A percentile compares a stretch with the other conserved stretches of the same genome.
phyloP scores from a whole-genome alignment of 2,329 filamentous ascomycete genomes.

The Calonectria montana region DNA sequence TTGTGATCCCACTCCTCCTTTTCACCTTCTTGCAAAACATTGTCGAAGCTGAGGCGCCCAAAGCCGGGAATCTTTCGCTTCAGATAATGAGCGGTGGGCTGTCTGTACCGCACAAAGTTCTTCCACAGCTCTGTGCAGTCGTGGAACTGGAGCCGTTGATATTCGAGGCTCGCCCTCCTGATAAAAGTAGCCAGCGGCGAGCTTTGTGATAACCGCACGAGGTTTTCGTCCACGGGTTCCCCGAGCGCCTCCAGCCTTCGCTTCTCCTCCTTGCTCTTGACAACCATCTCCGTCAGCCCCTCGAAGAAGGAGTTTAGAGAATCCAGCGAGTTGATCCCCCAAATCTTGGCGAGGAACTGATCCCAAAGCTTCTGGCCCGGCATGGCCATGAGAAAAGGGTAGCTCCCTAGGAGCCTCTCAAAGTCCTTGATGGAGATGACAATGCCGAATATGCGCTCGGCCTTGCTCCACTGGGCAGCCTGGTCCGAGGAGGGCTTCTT shows the following conservation, averaged over 20 bases:
- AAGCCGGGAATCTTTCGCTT: conserved; percentile 72
- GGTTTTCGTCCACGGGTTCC: conserved; percentile 56
- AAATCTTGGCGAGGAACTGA: conserved; percentile 81
- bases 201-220: conserved; percentile 74
- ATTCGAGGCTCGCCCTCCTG: conserved; percentile 81
- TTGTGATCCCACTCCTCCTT: conserved; percentile 60
- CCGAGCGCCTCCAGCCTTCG: conserved; percentile 63
- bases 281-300: conserved; percentile 66
- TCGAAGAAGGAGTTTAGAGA: conserved; percentile 82
- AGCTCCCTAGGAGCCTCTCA: conserved; percentile 65
- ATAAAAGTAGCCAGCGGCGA: conserved; percentile 88
- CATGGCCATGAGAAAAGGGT: conserved; percentile 65
- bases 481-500: conserved; percentile 44
- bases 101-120: conserved; percentile 82
- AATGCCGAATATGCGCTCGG: conserved; percentile 62
- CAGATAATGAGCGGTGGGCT: conserved; percentile 76
- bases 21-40: conserved; percentile 62
- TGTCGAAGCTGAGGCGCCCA: conserved; percentile 67
- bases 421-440: conserved; percentile 69
- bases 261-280: conserved; percentile 71
- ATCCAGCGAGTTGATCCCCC: conserved; percentile 86
- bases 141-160: conserved; percentile 81
- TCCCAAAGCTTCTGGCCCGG: conserved; percentile 91
- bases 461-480: conserved; percentile 57
- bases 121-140: conserved; percentile 85